These are phyloP conservation scores for Gracilaria vermiculophylla DNA, from an alignment of 23 red algal species.

Conservation along the genomic window DNA sequence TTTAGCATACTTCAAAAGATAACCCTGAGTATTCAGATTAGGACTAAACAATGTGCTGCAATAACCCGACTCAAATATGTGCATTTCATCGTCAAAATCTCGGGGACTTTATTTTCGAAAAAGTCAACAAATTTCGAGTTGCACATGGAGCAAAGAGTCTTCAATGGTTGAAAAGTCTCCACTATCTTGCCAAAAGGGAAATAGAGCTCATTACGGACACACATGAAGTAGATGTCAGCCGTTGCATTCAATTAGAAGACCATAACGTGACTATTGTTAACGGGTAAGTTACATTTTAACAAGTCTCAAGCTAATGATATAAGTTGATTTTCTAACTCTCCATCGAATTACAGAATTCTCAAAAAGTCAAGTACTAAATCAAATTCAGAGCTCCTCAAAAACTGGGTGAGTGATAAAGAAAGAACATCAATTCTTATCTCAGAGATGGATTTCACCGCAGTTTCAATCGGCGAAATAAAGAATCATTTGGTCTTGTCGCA, in stretches of 20 bases:
- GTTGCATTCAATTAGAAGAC: neutral
- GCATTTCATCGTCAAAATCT: neutral
- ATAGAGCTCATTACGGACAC: neutral
- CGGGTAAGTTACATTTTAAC: neutral
- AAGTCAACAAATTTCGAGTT: neutral
- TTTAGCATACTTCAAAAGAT: no score
- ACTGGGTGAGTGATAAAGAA: neutral
- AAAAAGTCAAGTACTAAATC: neutral
- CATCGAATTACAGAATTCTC: neutral
- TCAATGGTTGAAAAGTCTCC: neutral
- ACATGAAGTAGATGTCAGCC: neutral
- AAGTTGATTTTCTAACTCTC: neutral
- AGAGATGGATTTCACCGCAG: neutral
- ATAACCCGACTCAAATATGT: neutral
- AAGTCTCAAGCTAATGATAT: neutral
- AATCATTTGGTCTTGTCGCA: neutral
- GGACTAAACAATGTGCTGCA: no score
- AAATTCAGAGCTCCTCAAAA: neutral
- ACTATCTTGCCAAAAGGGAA: neutral
- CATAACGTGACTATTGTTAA: neutral
- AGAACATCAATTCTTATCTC: neutral
- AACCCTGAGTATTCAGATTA: no score
- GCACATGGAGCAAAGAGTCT: neutral
- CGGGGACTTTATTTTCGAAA: neutral
- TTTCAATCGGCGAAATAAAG: neutral